A percentile compares a stretch with the other conserved stretches of the same genome.
Evolutionary conservation across 2,329 filamentous ascomycete species (phyloP).

Genomic region (Bipolaris victoriae): DNA sequence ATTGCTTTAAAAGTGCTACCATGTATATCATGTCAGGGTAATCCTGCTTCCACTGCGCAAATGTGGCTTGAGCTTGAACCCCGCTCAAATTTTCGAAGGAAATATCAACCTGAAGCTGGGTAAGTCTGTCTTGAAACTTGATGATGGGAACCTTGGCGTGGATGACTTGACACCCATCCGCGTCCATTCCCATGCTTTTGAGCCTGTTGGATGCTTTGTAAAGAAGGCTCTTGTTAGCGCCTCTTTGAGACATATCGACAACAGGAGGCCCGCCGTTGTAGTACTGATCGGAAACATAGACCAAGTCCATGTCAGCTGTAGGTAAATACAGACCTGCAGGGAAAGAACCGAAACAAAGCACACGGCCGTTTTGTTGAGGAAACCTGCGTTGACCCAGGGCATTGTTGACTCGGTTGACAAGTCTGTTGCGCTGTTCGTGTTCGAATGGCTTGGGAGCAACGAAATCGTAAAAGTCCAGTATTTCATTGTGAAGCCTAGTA

Average conservation of each 20-base stretch:
- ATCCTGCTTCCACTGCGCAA: conserved; percentile 75
- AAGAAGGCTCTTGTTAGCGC: conserved; percentile 61
- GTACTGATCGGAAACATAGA: conserved; percentile 72
- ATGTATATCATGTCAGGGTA: conserved; percentile 87
- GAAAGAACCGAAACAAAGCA: conserved; percentile 90
- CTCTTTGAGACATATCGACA: conserved; percentile 45
- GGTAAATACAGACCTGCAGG: conserved; percentile 78
- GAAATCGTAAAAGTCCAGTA: conserved; percentile 86
- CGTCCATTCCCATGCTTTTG: conserved; percentile 57
- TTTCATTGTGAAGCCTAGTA: conserved; percentile 81
- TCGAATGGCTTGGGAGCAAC: conserved; percentile 81
- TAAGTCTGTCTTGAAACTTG: conserved; percentile 82
- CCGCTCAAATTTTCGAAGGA: conserved; percentile 94
- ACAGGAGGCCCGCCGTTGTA: conserved; percentile 56
- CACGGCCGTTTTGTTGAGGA: conserved; percentile 56
- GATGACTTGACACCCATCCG: conserved; percentile 67
- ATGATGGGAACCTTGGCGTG: conserved; percentile 86
- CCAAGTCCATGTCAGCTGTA: conserved; percentile 91
- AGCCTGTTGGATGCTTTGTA: conserved; percentile 69
- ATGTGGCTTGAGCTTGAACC: conserved; percentile 78
- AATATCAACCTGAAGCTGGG: conserved; percentile 84
- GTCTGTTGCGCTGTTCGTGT: conserved; percentile 71
- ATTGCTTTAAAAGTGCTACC: conserved; percentile 90
- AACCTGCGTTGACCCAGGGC: conserved; percentile 55
- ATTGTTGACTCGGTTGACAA: conserved; percentile 71